Evolutionary conservation across 805 yeast genomes (phyloP), one percentile per base, ranked within the genome.

Genomic region (Wickerhamomyces xylosicus): DNA sequence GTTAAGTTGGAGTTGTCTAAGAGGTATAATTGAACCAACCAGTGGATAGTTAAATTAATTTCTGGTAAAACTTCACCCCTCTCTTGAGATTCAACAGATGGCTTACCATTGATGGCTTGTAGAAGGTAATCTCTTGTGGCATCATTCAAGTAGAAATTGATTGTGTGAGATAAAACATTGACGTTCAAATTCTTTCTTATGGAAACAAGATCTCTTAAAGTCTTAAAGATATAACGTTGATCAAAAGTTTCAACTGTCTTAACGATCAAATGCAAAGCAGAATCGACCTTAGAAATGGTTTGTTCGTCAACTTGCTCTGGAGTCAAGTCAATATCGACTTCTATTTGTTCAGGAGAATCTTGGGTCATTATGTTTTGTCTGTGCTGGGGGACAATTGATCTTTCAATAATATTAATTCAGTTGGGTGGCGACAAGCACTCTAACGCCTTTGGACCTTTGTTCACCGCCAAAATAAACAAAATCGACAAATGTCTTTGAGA

Each of bases 171-270:
- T 42, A 92, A 65, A 10, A 74, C 67, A 13, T 66, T 70, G 11
- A 67, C 67, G 39, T 69, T 71, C 45, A 89, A 62, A 31, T 72
- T 67, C 41, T 79, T 72, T 62, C 97, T 77, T 45, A 90, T 66
- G 2, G 77, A 66, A 7, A 89, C 84, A 50, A 89, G 67, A 45
- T 85, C 94, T 46, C 95, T 79, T 47, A 92, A 72, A 18, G 85
- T 89, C 54, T 83, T 84, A 59, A 90, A 72, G 35, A 92, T 76
- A 61, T 82, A 85, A 47, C 97, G 75, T 48, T 95, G 85, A 60
- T 92, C 98, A 57, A 78, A 77, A 39, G 77, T 76, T 35, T 73
- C 58, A 10, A 80, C 80, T 3, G 89, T 80, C 59, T 79, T 79
- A 14, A 61, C 46, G 17, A 62, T 53, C 29, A 61, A 58, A 31